A percentile compares a stretch with the other conserved stretches of the same genome.
Conservation (phyloP, 2,329 filamentous ascomycete genomes). For the Penicillium sp. region DNA sequence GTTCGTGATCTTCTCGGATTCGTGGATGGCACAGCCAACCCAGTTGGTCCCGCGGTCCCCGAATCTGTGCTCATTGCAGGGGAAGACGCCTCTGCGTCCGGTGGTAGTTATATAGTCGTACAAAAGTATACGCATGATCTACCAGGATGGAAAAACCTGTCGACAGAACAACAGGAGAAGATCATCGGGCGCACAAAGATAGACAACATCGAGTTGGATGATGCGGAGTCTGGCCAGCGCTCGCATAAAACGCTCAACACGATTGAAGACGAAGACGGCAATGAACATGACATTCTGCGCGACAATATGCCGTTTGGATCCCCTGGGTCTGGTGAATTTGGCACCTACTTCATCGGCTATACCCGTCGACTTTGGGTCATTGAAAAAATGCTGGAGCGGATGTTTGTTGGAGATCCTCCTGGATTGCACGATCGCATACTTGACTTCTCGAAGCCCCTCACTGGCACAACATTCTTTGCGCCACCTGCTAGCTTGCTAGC, state of each 20-base stretch:
- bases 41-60: conserved; percentile 48
- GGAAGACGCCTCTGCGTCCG: conserved; percentile 44
- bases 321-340: conserved; percentile 45
- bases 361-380: conserved; percentile 55
- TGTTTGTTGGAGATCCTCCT: conserved; percentile 57
- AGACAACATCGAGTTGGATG: conserved; percentile 60
- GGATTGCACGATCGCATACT: conserved; percentile 57
- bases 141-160: conserved; percentile 48
- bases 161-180: conserved; percentile 55
- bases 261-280: conserved; percentile 53
- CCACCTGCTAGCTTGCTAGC: conserved; percentile 39
- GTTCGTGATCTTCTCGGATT: conserved; percentile 61
- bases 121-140: conserved; percentile 62
- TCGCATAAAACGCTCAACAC: conserved; percentile 59
- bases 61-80: conserved; percentile 47
- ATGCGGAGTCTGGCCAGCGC: conserved; percentile 50
- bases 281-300: conserved; percentile 56
- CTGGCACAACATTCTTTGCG: conserved; percentile 56
- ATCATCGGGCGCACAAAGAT: conserved; percentile 61
- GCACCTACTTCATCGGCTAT: conserved; percentile 9
- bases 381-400: conserved; percentile 58
- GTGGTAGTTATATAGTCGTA: conserved; percentile 61
- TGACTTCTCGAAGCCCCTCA: conserved; percentile 55
- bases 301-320: conserved; percentile 65
- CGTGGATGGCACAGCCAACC: conserved; percentile 63